These are phyloP conservation scores for Hypoxylon lenormandii DNA, from an alignment of 495 filamentous ascomycete species.

Conservation along the genomic window DNA sequence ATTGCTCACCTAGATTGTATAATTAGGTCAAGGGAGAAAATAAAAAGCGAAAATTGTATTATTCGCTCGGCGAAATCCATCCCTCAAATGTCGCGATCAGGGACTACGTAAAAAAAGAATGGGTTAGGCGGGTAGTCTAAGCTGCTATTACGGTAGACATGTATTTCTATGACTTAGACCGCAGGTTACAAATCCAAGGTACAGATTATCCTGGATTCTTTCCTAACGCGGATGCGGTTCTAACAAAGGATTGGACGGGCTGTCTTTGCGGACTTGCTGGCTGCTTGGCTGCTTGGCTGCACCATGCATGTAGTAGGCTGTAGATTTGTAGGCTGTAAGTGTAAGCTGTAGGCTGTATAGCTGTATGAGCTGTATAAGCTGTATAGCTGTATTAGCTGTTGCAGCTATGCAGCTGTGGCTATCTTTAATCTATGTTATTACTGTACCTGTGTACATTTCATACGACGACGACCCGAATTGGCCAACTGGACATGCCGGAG, in stretches of 20 bases:
- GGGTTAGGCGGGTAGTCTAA: not conserved
- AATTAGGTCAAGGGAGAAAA: constrained; percentile 35
- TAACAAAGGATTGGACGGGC: constrained; percentile 44
- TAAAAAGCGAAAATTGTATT: constrained; percentile 18
- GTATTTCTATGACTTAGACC: constrained; percentile 19
- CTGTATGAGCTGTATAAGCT: no score
- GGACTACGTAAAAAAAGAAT: constrained; percentile 11
- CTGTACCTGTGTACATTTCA: constrained; percentile 1
- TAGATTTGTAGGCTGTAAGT: no score
- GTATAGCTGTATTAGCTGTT: no score
- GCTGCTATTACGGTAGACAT: no score
- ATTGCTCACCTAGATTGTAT: constrained; percentile 33
- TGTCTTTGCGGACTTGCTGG: not conserved
- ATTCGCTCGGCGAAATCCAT: constrained; percentile 35
- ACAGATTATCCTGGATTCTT: constrained; percentile 22
- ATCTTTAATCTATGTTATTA: not conserved
- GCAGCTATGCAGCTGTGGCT: not conserved
- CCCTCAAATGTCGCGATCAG: constrained; percentile 41
- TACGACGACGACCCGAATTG: constrained; percentile 10
- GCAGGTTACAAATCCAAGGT: constrained; percentile 34
- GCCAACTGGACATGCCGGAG: not conserved
- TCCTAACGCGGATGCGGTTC: constrained; percentile 38
- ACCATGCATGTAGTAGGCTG: no score
- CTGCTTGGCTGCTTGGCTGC: no score
- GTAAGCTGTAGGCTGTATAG: no score